Base-by-base conservation (phyloP, 306 rosid species). In the Ochetophila trinervis region DNA sequence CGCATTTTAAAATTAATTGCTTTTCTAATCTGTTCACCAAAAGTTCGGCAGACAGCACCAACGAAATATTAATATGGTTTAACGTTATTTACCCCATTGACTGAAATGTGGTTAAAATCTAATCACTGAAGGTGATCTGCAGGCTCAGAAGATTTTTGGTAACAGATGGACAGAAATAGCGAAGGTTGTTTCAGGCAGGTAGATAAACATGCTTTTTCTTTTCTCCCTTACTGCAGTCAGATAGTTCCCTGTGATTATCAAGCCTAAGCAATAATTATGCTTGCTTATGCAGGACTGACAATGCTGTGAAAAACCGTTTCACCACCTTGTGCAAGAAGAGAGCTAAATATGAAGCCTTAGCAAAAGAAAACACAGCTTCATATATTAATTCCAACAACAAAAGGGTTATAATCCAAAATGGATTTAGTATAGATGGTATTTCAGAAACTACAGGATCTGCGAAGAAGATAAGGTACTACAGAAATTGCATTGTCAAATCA, bases 131-230 rank as follows among this genome's bases (percentile, higher is more conserved):
- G 72, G 58, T 69, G 78, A 42, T 83, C 60, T 75, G 64, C 77
- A 94, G 99, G 99, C 99, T 63, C 99, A 94, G 60, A 94, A 88
- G 76, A 74, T 94, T 69, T 94, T 86, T 68, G 99, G 99, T 40
- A 94, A 94, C 76, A 82, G 97, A 67, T 94, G 99, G 99, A 94
- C 99, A 23, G 99, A 94, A 79, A 94, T 94, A 78, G 97, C 99
- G 2, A 94, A 90, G 85, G 99, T 94, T 80, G 97, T 94, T 82
- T 90, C 99, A 77, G 99, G 99, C 88, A 94, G 99, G 99, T 94
- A 84, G 70, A 60, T 53, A 53, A 5, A 27, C 18, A 22, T 57
- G 72, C 59, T 66, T 74, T n/a, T 76, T 36, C 60, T 60, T 14
- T 48, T 19, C n/a, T 9, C 23, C 6, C 45, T 64, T 54, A 24